These are phyloP conservation scores for Fusarium compactum DNA, from an alignment of 2,329 filamentous ascomycete species.

Conservation along the genomic window DNA sequence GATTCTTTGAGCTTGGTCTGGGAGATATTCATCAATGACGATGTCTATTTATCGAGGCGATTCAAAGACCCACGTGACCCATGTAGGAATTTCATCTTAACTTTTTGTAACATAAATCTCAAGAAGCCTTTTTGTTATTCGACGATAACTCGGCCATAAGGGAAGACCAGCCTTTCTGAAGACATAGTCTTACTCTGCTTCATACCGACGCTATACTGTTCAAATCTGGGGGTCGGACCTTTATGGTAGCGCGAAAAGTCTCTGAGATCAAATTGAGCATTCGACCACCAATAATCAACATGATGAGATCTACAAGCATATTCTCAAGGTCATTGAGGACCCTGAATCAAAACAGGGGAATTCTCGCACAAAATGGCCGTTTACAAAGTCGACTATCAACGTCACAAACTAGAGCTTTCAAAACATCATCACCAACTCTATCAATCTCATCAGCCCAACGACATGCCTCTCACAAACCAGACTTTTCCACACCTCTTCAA, in stretches of 20 bases:
- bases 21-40: neutral
- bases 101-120: conserved; percentile 7
- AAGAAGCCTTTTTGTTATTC: neutral
- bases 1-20: neutral
- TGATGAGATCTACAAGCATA: conserved; percentile 21
- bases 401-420: neutral
- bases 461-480: conserved; percentile 25
- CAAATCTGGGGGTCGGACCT: neutral
- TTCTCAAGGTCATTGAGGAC: neutral
- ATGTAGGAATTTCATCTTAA: conserved; percentile 5
- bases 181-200: rapidly evolving
- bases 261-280: neutral
- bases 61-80: conserved; percentile 39
- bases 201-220: no score
- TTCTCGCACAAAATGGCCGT: neutral
- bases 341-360: neutral
- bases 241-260: neutral
- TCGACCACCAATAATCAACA: neutral
- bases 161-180: neutral
- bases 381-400: neutral
- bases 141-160: neutral
- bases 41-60: neutral
- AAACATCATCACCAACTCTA: neutral
- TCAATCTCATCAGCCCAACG: conserved; percentile 5
- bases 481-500: conserved; percentile 60